Evolutionary conservation across 768 basidiomycete genomes (phyloP).

Genomic region (Nidularia pulvinata): DNA sequence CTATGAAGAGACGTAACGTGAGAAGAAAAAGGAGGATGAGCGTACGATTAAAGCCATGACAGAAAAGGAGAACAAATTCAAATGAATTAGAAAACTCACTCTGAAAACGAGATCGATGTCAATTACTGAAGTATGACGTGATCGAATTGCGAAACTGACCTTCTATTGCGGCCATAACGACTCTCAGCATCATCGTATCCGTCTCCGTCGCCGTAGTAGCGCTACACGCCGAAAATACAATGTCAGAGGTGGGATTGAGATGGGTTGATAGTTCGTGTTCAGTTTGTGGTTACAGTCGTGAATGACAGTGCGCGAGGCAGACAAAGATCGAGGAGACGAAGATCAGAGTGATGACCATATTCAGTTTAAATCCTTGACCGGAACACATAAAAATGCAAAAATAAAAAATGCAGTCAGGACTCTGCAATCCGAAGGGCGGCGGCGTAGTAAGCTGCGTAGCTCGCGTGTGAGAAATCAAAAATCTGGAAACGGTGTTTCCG

Average conservation of each 20-base stretch:
- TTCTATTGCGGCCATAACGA: constrained; percentile 97
- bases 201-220: constrained; percentile 92
- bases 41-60: constrained; percentile 19
- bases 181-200: constrained; percentile 83
- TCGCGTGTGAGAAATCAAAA: too few species aligned
- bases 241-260: not conserved
- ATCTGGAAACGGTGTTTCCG: too few species aligned
- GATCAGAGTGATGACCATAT: too few species aligned
- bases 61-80: constrained; percentile 16
- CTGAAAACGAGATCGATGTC: constrained; percentile 30
- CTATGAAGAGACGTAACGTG: constrained; percentile 33
- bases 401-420: too few species aligned
- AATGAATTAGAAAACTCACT: constrained; percentile 55
- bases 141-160: constrained; percentile 45
- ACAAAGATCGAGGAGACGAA: too few species aligned
- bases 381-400: too few species aligned
- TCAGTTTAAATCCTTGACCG: too few species aligned
- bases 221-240: constrained; percentile 32
- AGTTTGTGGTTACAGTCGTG: too few species aligned
- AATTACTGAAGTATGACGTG: not conserved
- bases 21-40: constrained; percentile 18
- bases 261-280: too few species aligned
- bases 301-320: too few species aligned
- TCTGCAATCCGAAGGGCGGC: too few species aligned
- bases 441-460: too few species aligned